A percentile compares a stretch with the other conserved stretches of the same genome.
phyloP scores from a whole-genome alignment of 2,329 filamentous ascomycete species.

The Cryphonectria carpinicola region DNA sequence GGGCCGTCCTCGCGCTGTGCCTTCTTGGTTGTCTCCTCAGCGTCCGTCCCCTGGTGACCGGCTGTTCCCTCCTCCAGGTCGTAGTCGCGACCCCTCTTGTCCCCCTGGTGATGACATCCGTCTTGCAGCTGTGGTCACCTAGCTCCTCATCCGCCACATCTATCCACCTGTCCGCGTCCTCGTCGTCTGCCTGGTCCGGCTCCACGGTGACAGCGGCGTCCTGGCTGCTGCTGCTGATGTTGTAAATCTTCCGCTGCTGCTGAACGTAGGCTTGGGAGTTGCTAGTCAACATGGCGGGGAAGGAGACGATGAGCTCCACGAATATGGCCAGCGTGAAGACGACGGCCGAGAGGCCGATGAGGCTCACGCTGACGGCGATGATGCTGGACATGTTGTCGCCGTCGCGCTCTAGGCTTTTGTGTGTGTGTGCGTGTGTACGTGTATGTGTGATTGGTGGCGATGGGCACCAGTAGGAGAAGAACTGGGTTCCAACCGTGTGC shows the following conservation, averaged over 20 bases:
- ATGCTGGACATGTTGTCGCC: constrained; percentile 24
- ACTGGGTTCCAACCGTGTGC: not conserved
- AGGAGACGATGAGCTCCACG: constrained; percentile 27
- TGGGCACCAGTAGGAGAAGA: not conserved
- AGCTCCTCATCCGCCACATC: constrained; percentile 24
- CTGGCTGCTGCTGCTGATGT: constrained; percentile 12
- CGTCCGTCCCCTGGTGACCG: constrained; percentile 24
- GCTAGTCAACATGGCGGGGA: constrained; percentile 28
- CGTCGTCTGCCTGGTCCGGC: not conserved
- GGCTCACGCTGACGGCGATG: constrained; percentile 28
- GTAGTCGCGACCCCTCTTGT: not conserved
- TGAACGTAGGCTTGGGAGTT: constrained; percentile 28
- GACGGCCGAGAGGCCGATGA: constrained; percentile 23
- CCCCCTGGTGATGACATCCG: not conserved
- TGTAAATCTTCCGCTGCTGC: constrained; percentile 27
- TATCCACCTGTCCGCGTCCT: constrained; percentile 17
- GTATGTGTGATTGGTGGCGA: not conserved
- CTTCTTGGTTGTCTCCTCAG: constrained; percentile 24
- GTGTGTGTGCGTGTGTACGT: not conserved
- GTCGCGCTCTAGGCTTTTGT: not conserved
- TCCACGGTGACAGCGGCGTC: not conserved
- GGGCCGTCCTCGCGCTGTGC: constrained; percentile 12
- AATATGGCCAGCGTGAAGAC: constrained; percentile 26
- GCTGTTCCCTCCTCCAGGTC: constrained; percentile 8
- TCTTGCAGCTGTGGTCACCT: constrained; percentile 6